phyloP scores from a whole-genome alignment of 495 filamentous ascomycete species.

The Lasiosphaeria ovina region DNA sequence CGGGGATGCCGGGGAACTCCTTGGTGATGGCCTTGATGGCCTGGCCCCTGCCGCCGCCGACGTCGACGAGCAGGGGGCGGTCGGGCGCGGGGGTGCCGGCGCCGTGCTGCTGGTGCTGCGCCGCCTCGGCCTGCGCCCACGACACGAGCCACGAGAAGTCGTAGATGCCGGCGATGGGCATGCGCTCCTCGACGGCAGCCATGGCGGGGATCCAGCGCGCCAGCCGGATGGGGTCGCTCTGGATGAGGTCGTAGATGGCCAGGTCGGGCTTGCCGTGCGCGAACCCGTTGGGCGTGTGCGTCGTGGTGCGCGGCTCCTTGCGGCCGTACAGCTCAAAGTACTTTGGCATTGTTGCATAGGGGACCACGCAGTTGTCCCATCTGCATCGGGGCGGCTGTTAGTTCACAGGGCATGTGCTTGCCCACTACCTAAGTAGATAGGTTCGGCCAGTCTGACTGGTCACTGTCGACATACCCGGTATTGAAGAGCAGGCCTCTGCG shows the following conservation, averaged over 20 bases:
- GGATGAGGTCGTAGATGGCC: constrained; percentile 10
- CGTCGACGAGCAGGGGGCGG: constrained; percentile 39
- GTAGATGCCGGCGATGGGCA: constrained; percentile 15
- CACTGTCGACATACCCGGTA: background rate
- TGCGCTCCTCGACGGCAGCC: background rate
- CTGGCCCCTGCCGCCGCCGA: constrained; percentile 45
- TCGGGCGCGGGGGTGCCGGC: constrained; percentile 11
- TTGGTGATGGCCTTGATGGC: constrained; percentile 35
- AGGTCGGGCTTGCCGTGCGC: constrained; percentile 12
- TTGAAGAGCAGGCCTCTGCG: background rate
- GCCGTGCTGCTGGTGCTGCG: background rate
- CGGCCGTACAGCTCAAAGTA: constrained; percentile 22
- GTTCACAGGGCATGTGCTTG: background rate
- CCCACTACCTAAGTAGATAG: background rate
- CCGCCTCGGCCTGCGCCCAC: too few relatives aligned
- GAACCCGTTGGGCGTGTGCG: constrained; percentile 11
- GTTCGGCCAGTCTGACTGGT: background rate
- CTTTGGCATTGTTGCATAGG: constrained; percentile 4
- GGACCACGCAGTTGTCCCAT: constrained; percentile 14
- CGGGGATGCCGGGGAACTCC: constrained; percentile 29
- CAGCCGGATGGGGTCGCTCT: constrained; percentile 5
- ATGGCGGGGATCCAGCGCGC: constrained; percentile 7
- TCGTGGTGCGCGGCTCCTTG: constrained; percentile 16
- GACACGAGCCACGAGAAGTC: constrained; percentile 21
- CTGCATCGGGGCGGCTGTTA: background rate